Conservation (phyloP, 257 asterid species). For the Solanum piurae region DNA sequence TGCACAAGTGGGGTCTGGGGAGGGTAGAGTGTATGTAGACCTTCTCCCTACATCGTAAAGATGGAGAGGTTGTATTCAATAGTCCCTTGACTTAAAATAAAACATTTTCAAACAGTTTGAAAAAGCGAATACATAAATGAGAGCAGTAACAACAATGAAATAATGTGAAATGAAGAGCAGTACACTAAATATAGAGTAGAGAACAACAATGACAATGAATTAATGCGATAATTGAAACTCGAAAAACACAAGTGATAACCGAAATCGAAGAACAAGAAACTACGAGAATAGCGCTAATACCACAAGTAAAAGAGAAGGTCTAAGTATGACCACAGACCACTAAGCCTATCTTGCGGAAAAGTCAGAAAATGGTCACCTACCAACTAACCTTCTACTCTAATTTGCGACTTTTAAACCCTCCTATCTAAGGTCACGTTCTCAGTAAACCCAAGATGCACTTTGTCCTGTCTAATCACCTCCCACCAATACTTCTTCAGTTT, state of each 20-base stretch:
- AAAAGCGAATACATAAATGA: background rate
- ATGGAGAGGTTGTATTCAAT: background rate
- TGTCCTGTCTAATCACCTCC: background rate
- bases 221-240: background rate
- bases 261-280: background rate
- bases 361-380: background rate
- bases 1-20: background rate
- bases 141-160: background rate
- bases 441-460: background rate
- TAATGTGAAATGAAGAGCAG: background rate
- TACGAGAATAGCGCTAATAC: background rate
- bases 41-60: background rate
- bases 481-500: background rate
- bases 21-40: background rate
- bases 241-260: background rate
- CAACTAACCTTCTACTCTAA: background rate
- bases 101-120: background rate
- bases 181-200: background rate
- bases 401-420: background rate
- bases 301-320: background rate
- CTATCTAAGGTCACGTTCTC: background rate
- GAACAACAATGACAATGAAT: background rate
- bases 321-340: background rate
- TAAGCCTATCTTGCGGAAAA: background rate
- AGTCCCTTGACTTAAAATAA: background rate